Conservation (phyloP, 1,139 yeast genomes). For the Casaregolazyma lundiana region DNA sequence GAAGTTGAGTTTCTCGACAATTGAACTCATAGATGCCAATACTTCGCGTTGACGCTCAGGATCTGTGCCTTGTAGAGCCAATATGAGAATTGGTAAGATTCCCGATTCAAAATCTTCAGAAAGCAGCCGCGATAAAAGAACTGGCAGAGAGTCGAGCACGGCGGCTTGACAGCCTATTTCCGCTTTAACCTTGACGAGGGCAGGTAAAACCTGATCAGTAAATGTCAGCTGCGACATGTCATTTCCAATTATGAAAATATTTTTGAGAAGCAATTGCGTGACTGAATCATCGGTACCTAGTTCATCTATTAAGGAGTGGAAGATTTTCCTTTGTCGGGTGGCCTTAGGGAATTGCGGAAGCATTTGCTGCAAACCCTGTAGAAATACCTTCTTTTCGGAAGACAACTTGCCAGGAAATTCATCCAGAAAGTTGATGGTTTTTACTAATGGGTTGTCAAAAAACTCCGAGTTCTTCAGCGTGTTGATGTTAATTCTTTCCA, state of each 20-base stretch:
- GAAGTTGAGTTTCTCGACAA: conserved; percentile 56
- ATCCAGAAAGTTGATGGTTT: conserved; percentile 78
- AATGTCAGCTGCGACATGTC: conserved; percentile 72
- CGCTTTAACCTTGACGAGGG: conserved; percentile 41
- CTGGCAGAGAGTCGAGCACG: conserved; percentile 52
- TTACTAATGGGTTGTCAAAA: conserved; percentile 77
- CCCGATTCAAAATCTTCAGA: conserved; percentile 36
- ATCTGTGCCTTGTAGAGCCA: conserved; percentile 31
- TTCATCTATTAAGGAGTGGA: conserved; percentile 61
- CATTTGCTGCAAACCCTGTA: conserved; percentile 58
- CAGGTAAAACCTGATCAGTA: conserved; percentile 61
- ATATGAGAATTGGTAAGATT: conserved; percentile 35
- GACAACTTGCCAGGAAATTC: conserved; percentile 72
- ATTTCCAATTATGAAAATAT: conserved; percentile 57
- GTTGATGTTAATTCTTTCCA: conserved; percentile 41
- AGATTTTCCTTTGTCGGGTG: conserved; percentile 64
- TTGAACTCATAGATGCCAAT: conserved; percentile 42
- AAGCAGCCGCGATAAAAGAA: conserved; percentile 50
- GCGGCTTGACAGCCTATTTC: conserved; percentile 48
- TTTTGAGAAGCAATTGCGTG: conserved; percentile 51
- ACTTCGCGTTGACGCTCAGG: conserved; percentile 54
- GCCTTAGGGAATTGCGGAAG: conserved; percentile 66
- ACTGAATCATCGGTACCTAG: conserved; percentile 44
- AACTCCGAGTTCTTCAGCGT: conserved; percentile 53
- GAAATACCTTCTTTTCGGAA: conserved; percentile 64